These are phyloP conservation scores for Hypoxylon sp. DNA, from an alignment of 2,329 filamentous ascomycete species.

Conservation along the genomic window DNA sequence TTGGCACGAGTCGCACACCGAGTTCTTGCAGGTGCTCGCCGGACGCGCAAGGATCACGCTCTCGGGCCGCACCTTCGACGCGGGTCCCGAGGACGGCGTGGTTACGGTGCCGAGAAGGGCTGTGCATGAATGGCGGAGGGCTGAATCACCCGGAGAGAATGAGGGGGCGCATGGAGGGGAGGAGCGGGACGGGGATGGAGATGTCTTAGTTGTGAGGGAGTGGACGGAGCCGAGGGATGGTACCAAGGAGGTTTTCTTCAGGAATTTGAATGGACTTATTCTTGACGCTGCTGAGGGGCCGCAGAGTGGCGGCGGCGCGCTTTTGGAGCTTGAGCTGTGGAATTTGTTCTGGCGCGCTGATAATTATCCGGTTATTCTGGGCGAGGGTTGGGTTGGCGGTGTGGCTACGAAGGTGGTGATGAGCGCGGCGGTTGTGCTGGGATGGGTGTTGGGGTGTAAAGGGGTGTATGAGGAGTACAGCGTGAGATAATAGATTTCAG, in stretches of 20 bases:
- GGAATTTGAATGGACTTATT: constrained; percentile 63
- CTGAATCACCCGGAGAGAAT: constrained; percentile 50
- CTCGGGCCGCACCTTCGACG: constrained; percentile 55
- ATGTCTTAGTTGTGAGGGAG: constrained; percentile 60
- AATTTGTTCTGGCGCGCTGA: constrained; percentile 48
- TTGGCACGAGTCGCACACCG: constrained; percentile 64
- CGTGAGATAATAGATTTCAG: neutral
- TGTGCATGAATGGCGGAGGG: constrained; percentile 65
- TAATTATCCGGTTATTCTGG: constrained; percentile 46
- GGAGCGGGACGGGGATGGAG: constrained; percentile 48
- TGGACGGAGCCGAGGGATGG: constrained; percentile 63
- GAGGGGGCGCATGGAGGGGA: neutral
- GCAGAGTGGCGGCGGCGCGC: constrained; percentile 21
- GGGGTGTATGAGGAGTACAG: constrained; percentile 46
- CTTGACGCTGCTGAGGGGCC: constrained; percentile 45
- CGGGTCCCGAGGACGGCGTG: constrained; percentile 48
- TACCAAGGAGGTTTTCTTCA: constrained; percentile 64
- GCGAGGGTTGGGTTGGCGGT: constrained; percentile 27
- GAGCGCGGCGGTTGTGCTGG: constrained; percentile 37
- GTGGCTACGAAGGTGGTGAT: constrained; percentile 42
- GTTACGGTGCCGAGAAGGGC: constrained; percentile 56
- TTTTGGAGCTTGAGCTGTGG: constrained; percentile 44
- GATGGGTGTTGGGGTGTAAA: constrained; percentile 40
- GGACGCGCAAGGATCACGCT: constrained; percentile 43
- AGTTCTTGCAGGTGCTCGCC: constrained; percentile 60